Percentiles rank a stretch among this genome's conserved stretches.
Conservation (phyloP, 208 protist species). For the Leishmania braziliensis region DNA sequence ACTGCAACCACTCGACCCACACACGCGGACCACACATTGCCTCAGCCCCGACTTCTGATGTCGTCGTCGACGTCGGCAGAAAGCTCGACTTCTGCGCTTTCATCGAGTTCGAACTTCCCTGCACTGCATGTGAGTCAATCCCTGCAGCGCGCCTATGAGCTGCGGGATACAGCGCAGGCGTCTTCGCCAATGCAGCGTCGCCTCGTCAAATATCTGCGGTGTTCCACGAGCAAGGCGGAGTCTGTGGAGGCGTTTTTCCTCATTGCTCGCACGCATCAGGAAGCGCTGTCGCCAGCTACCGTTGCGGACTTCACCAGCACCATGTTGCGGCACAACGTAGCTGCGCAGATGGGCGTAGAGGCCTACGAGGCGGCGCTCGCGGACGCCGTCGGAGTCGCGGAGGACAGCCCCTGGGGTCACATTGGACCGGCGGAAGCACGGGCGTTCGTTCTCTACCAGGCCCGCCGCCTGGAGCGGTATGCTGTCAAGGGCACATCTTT, state of each 20-base stretch:
- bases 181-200: conserved; percentile 30
- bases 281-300: conserved; percentile 25
- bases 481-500: conserved; percentile 50
- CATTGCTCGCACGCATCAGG: conserved; percentile 27
- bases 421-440: conserved; percentile 49
- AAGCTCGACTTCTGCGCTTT: background rate
- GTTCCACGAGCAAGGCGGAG: conserved; percentile 39
- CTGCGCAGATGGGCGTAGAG: conserved; percentile 36
- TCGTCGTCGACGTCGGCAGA: background rate
- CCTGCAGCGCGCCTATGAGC: conserved; percentile 21
- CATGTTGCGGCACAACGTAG: conserved; percentile 51
- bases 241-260: conserved; percentile 53
- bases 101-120: too few relatives aligned
- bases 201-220: conserved; percentile 26
- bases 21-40: background rate
- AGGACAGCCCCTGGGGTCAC: conserved; percentile 46
- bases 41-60: background rate
- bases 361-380: conserved; percentile 49
- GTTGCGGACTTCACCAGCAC: conserved; percentile 37
- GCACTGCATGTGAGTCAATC: background rate
- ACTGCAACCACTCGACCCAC: background rate
- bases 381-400: conserved; percentile 40
- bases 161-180: conserved; percentile 14
- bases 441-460: conserved; percentile 55
- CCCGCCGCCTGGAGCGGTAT: conserved; percentile 48